Conservation (phyloP, 2,329 filamentous ascomycete species). For the Cytospora piceae region DNA sequence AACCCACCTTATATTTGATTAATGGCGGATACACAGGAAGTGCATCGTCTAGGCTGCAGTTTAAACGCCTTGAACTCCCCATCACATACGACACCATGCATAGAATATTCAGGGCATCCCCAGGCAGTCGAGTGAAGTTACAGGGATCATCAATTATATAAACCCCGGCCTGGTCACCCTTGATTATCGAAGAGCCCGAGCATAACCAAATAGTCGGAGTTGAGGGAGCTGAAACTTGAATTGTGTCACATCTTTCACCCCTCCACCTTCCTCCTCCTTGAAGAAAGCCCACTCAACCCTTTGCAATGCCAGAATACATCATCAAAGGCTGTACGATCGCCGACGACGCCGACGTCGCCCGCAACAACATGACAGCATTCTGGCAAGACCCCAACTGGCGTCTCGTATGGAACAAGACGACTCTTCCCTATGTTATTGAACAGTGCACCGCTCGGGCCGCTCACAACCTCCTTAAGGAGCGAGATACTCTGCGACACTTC, state of each 20-base stretch:
- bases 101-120: too few relatives aligned
- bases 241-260: neutral
- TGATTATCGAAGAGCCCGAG: neutral
- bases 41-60: neutral
- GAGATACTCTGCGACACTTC: conserved; percentile 31
- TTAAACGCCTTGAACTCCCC: neutral
- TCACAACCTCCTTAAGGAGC: conserved; percentile 32
- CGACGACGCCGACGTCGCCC: conserved; percentile 29
- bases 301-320: conserved; percentile 17
- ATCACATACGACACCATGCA: neutral
- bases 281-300: neutral
- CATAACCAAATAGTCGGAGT: neutral
- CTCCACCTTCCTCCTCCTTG: neutral
- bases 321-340: conserved; percentile 29
- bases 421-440: conserved; percentile 17
- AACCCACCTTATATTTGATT: neutral
- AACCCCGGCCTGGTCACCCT: neutral
- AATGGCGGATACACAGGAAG: neutral
- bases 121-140: too few relatives aligned
- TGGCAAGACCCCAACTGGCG: conserved; percentile 33
- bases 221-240: neutral
- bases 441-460: conserved; percentile 16
- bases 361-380: conserved; percentile 34
- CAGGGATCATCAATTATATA: neutral
- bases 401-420: conserved; percentile 28